Conservation (phyloP, 2,329 filamentous ascomycete genomes). For the Zasmidium cellare region DNA sequence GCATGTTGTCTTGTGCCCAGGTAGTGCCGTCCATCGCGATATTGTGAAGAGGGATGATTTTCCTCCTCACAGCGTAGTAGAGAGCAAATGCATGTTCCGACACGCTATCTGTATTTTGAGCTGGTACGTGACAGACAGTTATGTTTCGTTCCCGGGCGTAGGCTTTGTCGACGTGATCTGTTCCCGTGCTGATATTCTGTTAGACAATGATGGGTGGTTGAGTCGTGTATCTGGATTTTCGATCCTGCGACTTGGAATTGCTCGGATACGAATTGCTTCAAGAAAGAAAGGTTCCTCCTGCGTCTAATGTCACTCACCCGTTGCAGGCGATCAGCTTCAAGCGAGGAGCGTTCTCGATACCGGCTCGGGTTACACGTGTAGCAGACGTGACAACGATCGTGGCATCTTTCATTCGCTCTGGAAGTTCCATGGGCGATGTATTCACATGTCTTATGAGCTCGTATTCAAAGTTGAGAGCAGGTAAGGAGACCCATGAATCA, state of each 20-base stretch:
- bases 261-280: no score
- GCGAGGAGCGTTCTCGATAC: constrained; percentile 43
- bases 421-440: constrained; percentile 39
- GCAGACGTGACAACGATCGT: constrained; percentile 48
- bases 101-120: constrained; percentile 50
- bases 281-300: no score
- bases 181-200: constrained; percentile 44
- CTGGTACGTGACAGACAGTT: constrained; percentile 48
- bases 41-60: constrained; percentile 40
- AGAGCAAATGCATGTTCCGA: constrained; percentile 53
- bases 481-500: constrained; percentile 46
- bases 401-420: constrained; percentile 46
- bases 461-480: constrained; percentile 45
- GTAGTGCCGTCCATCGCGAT: constrained; percentile 36
- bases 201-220: background rate
- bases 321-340: constrained; percentile 45
- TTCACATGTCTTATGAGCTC: constrained; percentile 40
- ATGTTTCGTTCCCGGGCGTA: constrained; percentile 46
- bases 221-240: background rate
- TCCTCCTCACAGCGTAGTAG: constrained; percentile 49
- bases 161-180: constrained; percentile 48
- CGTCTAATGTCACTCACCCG: background rate
- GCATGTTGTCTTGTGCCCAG: constrained; percentile 43
- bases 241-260: no score
- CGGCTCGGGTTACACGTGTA: constrained; percentile 42